Evolutionary conservation across 2,329 filamentous ascomycete species (phyloP).

Genomic region (Ophiostoma pallidulum): DNA sequence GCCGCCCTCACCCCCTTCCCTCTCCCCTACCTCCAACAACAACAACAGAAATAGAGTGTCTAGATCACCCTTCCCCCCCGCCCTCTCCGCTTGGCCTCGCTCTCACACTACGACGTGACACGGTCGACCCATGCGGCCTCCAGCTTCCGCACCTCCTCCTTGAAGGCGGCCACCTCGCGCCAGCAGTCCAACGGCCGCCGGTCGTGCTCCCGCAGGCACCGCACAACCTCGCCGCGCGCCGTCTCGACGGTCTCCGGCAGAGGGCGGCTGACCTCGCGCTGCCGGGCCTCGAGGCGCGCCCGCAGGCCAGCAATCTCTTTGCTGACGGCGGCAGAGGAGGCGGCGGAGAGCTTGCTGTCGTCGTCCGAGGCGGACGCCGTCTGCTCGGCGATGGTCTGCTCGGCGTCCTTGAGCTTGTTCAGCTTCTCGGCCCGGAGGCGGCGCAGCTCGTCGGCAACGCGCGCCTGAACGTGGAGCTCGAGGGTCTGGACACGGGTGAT

Average conservation of each 20-base stretch:
- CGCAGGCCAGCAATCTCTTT: slow-evolving; percentile 51
- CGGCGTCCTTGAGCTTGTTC: slow-evolving; percentile 51
- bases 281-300: slow-evolving; percentile 50
- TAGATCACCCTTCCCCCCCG: too few relatives aligned
- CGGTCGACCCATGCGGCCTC: slow-evolving; percentile 84
- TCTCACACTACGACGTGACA: slow-evolving; percentile 49
- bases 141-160: slow-evolving; percentile 75
- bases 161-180: slow-evolving; percentile 85
- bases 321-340: slow-evolving; percentile 33
- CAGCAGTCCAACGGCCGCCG: slow-evolving; percentile 87
- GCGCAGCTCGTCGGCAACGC: slow-evolving; percentile 77
- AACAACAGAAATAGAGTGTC: too few relatives aligned
- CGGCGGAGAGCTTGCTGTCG: too few relatives aligned
- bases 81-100: too few relatives aligned
- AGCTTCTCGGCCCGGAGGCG: slow-evolving; percentile 64
- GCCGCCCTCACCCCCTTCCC: too few relatives aligned
- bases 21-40: not conserved
- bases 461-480: slow-evolving; percentile 81
- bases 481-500: slow-evolving; percentile 71
- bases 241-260: slow-evolving; percentile 63
- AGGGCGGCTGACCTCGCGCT: slow-evolving; percentile 52
- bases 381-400: slow-evolving; percentile 21
- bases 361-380: slow-evolving; percentile 8
- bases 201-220: slow-evolving; percentile 76
- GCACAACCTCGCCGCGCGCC: slow-evolving; percentile 66